These are phyloP conservation scores for Lecanicillium sp. DNA, from an alignment of 2,329 filamentous ascomycete genomes.

Conservation along the genomic window DNA sequence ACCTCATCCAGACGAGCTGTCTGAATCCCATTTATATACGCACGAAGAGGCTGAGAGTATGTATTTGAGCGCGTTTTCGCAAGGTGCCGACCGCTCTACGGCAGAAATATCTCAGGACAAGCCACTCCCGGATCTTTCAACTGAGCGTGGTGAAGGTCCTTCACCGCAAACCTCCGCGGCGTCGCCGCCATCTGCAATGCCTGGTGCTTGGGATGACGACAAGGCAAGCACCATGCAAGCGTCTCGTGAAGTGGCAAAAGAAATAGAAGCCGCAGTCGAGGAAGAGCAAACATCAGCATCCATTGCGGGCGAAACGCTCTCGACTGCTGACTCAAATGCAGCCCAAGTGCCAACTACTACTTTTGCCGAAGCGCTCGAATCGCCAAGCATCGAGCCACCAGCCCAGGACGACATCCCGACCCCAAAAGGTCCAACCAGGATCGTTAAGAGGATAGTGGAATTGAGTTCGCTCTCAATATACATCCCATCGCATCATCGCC, in stretches of 20 bases:
- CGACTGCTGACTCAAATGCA: conserved; percentile 6
- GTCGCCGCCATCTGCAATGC: conserved; percentile 28
- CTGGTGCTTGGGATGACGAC: conserved; percentile 43
- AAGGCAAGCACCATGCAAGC: conserved; percentile 9
- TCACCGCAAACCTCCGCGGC: conserved; percentile 4
- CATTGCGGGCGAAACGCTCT: too few species aligned
- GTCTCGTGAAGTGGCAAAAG: conserved; percentile 1
- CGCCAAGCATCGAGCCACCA: too few species aligned
- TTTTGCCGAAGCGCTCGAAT: conserved; percentile 10
- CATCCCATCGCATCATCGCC: conserved; percentile 41
- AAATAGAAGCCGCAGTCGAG: conserved; percentile 8
- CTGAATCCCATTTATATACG: conserved; percentile 63
- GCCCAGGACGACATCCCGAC: conserved; percentile 35
- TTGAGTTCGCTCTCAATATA: conserved; percentile 46
- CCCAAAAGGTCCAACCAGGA: conserved; percentile 43
- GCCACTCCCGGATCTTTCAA: not conserved
- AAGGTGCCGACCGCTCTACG: conserved; percentile 22
- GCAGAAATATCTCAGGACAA: conserved; percentile 7
- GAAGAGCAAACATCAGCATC: conserved; percentile 6
- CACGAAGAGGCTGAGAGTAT: conserved; percentile 79
- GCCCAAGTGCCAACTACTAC: not conserved
- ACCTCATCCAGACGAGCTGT: conserved; percentile 38
- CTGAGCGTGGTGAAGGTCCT: not conserved
- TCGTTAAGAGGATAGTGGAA: conserved; percentile 47
- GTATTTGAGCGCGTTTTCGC: conserved; percentile 70